Base-by-base conservation (phyloP, 108 stramenopile species). In the Seminavis robusta region DNA sequence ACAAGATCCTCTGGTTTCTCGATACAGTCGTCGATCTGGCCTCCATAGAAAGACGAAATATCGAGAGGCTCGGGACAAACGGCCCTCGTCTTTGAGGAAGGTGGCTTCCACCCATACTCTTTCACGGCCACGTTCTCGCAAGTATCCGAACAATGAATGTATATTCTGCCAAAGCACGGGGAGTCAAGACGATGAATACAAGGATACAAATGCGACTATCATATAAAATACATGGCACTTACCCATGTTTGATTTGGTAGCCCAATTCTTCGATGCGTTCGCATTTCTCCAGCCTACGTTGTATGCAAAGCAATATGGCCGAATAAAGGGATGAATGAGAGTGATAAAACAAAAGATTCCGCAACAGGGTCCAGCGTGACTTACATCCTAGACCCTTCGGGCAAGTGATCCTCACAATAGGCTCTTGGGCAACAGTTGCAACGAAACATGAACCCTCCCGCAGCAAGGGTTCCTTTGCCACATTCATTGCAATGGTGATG, bases 361-460 rank as follows among this genome's bases (percentile, higher is more conserved):
- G n/a, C n/a, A n/a, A n/a, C n/a, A n/a, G n/a, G n/a, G n/a, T n/a
- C n/a, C n/a, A n/a, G n/a, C n/a, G n/a, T n/a, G n/a, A n/a, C n/a
- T n/a, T n/a, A n/a, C 2, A 69, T 65, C 7, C 30, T 40, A 31
- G 51, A 37, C 8, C 69, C 65, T 31, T 63, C 65, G 19, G 85
- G 82, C 33, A 96, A 48, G 52, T 86, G 88, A 63, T 96, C 92
- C 39, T 89, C 91, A 57, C 95, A 96, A 56, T 67, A 92, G 26
- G 86, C 66, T 10, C 43, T 54, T 20, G 79, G 61, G 60, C 95
- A 96, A 17, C 56, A 51, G 7, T 73, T 58, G 64, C 95, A 96
- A 6, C 86, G 85, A 56, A 88, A 96, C 20, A 94, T 52, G 26
- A 96, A 33, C n/a, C 93, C 93, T 1, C 95, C 90, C 9, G 81